phyloP scores from a whole-genome alignment of 2,329 filamentous ascomycete genomes.

The Ramularia collo-cygni region DNA sequence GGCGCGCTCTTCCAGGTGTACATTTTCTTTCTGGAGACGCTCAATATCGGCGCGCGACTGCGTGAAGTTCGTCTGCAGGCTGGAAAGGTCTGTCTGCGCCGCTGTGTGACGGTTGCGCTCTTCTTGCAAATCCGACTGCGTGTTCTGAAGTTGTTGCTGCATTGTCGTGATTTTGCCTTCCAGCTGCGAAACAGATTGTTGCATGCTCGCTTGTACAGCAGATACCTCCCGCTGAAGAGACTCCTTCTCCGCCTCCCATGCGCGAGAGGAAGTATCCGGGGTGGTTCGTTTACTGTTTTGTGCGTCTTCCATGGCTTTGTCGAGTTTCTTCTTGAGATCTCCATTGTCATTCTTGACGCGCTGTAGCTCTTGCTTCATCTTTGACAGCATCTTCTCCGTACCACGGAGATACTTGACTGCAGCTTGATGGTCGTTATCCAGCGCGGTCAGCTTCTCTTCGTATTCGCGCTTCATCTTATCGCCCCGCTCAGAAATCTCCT shows the following conservation, averaged over 20 bases:
- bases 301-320: constrained; percentile 30
- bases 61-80: constrained; percentile 35
- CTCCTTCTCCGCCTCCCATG: constrained; percentile 70
- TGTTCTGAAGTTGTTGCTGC: constrained; percentile 59
- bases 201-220: constrained; percentile 61
- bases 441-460: constrained; percentile 84
- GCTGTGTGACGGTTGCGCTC: constrained; percentile 46
- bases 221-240: constrained; percentile 62
- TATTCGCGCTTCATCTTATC: constrained; percentile 85
- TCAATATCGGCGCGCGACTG: constrained; percentile 63
- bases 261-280: constrained; percentile 38
- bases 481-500: constrained; percentile 68
- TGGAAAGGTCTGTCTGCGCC: constrained; percentile 45
- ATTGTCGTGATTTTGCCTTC: constrained; percentile 65
- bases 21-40: constrained; percentile 75
- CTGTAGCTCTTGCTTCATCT: constrained; percentile 94
- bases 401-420: constrained; percentile 97
- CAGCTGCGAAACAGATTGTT: constrained; percentile 57
- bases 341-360: constrained; percentile 84
- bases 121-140: constrained; percentile 62
- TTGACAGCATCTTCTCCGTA: constrained; percentile 97
- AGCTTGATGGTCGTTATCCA: constrained; percentile 96
- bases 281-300: constrained; percentile 25
- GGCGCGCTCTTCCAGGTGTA: constrained; percentile 72
- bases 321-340: constrained; percentile 74